Evolutionary conservation across 2,329 filamentous ascomycete species (phyloP).

Genomic region (Arthroderma sp.): DNA sequence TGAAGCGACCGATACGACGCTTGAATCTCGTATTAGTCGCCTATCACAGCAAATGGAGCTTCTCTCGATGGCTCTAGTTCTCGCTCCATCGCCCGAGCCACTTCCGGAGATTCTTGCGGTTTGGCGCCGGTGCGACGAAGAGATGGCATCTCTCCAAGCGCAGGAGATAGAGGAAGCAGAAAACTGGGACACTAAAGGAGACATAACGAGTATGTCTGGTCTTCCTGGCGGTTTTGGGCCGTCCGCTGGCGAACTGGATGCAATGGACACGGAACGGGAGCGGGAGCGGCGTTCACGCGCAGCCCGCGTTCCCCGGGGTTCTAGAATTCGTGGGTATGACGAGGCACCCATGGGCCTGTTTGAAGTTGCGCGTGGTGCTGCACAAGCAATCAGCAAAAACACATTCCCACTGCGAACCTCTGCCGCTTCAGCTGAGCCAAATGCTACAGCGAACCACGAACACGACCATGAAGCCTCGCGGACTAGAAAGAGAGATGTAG

Average conservation of each 20-base stretch:
- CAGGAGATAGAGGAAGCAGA: conserved; percentile 45
- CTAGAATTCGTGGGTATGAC: conserved; percentile 16
- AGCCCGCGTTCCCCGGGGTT: conserved; percentile 8
- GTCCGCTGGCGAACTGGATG: conserved; percentile 31
- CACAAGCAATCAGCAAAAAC: conserved; percentile 35
- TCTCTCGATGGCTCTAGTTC: conserved; percentile 47
- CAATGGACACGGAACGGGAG: conserved; percentile 30
- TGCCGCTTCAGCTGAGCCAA: conserved; percentile 7
- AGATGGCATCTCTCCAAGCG: conserved; percentile 41
- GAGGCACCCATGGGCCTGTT: conserved; percentile 41
- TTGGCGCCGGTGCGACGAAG: conserved; percentile 52
- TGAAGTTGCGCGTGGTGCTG: conserved; percentile 39
- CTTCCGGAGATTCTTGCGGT: conserved; percentile 49
- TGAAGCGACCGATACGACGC: conserved; percentile 18
- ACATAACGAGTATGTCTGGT: conserved; percentile 20
- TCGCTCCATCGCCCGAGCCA: conserved; percentile 42
- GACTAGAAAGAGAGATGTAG: conserved; percentile 40
- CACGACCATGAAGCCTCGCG: conserved; percentile 18
- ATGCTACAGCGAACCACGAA: conserved; percentile 9
- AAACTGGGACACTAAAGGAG: conserved; percentile 44
- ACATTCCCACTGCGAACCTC: conserved; percentile 28
- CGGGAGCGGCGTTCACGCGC: conserved; percentile 23
- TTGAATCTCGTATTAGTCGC: conserved; percentile 36
- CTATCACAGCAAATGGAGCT: conserved; percentile 54
- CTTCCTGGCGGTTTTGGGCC: conserved; percentile 34